Conservation (phyloP, 352 stramenopile genomes). For the Pythium aquatile region DNA sequence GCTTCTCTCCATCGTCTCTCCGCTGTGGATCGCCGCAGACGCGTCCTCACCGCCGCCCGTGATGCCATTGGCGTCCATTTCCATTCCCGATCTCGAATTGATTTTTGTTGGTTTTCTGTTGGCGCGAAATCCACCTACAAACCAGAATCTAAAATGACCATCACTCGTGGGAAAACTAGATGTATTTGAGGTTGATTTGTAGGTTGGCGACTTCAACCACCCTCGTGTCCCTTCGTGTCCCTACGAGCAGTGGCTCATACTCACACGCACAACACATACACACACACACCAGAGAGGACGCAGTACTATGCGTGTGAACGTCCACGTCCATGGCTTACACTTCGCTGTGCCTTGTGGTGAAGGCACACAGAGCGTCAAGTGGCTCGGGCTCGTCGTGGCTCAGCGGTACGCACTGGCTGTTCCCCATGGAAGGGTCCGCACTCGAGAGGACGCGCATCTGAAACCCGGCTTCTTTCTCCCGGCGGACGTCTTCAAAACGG, state of each 20-base stretch:
- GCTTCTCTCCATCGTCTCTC: not conserved
- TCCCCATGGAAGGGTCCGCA: slow-evolving; percentile 69
- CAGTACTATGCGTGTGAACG: slow-evolving; percentile 50
- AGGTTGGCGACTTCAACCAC: slow-evolving; percentile 12
- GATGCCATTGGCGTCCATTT: not conserved
- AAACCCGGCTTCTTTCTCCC: slow-evolving; percentile 84
- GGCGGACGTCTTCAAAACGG: slow-evolving; percentile 43
- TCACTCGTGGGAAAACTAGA: not conserved
- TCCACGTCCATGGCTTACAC: slow-evolving; percentile 67
- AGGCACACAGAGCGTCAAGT: slow-evolving; percentile 74
- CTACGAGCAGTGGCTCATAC: not conserved
- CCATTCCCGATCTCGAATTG: not conserved
- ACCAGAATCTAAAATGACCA: slow-evolving; percentile 14
- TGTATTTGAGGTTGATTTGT: slow-evolving; percentile 1
- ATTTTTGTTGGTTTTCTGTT: not conserved
- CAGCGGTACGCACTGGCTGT: slow-evolving; percentile 71
- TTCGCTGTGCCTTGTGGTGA: slow-evolving; percentile 80
- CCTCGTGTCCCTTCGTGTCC: slow-evolving; percentile 15
- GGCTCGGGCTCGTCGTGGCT: slow-evolving; percentile 76
- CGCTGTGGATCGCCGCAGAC: not conserved
- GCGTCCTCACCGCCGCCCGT: not conserved
- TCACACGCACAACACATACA: not conserved
- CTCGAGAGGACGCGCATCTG: slow-evolving; percentile 68
- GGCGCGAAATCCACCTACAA: slow-evolving; percentile 12
- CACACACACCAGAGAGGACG: too few relatives aligned